phyloP scores from a whole-genome alignment of 2,329 filamentous ascomycete species.

The Ascochyta clinopodiicola region DNA sequence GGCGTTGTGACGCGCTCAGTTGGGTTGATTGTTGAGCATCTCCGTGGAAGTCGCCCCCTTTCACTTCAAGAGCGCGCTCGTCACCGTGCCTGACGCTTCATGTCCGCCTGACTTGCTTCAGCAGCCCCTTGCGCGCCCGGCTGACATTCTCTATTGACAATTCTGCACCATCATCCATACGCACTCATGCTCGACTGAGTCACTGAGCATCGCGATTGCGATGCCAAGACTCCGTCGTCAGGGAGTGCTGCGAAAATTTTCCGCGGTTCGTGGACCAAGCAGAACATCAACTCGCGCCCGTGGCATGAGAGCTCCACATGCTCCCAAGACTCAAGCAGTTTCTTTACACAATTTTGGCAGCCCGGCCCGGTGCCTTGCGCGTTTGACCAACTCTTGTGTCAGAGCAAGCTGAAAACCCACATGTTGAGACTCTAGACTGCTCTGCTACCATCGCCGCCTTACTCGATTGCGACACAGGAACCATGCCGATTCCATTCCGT shows the following conservation, averaged over 20 bases:
- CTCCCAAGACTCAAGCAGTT: slow-evolving; percentile 29
- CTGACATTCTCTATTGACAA: slow-evolving; percentile 23
- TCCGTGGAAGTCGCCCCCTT: slow-evolving; percentile 36
- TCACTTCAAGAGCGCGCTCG: slow-evolving; percentile 15
- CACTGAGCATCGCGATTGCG: slow-evolving; percentile 21
- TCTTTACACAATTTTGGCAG: slow-evolving; percentile 31
- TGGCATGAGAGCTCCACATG: slow-evolving; percentile 35
- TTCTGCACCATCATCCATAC: slow-evolving; percentile 27
- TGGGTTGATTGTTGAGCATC: slow-evolving; percentile 32
- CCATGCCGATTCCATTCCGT: slow-evolving; percentile 12
- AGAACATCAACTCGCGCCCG: slow-evolving; percentile 21
- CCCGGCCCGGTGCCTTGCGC: slow-evolving; percentile 25
- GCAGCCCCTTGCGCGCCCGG: slow-evolving; percentile 5
- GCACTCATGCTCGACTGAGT: slow-evolving; percentile 15
- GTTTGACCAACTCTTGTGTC: slow-evolving; percentile 23
- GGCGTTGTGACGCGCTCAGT: slow-evolving; percentile 27
- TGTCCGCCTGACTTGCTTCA: slow-evolving; percentile 18
- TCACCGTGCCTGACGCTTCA: slow-evolving; percentile 2
- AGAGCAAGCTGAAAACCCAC: slow-evolving; percentile 29
- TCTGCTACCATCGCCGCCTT: slow-evolving; percentile 18
- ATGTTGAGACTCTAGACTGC: slow-evolving; percentile 40
- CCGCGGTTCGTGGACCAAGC: slow-evolving; percentile 26
- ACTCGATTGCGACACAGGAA: slow-evolving; percentile 27
- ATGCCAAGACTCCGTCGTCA: slow-evolving; percentile 40
- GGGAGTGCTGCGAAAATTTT: slow-evolving; percentile 42